Conservation (phyloP, 139 green algal species). For the Microglena sp. region DNA sequence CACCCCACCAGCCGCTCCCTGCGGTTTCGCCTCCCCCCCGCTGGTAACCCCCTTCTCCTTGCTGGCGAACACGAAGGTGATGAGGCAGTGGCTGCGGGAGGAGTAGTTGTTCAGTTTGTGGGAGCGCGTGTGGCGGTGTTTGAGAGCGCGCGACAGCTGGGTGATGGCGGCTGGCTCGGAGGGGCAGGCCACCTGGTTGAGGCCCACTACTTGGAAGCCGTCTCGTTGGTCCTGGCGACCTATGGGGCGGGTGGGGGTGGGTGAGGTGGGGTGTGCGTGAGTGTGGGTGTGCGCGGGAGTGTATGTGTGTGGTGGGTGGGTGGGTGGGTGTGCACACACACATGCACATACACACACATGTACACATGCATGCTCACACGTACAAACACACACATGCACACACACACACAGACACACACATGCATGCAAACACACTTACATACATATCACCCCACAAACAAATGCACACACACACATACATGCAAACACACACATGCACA, state of each 20-base stretch:
- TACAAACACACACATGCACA: too few species aligned
- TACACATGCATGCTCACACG: too few species aligned
- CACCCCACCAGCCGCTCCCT: slow-evolving; percentile 19
- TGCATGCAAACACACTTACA: too few species aligned
- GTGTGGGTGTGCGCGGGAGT: too few species aligned
- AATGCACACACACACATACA: too few species aligned
- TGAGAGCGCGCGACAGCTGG: slow-evolving; percentile 31
- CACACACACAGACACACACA: too few species aligned
- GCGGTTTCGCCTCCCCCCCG: neutral
- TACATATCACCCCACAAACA: too few species aligned
- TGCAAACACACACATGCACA: too few species aligned
- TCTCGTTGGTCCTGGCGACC: slow-evolving; percentile 43
- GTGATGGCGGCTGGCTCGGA: slow-evolving; percentile 20
- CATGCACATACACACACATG: too few species aligned
- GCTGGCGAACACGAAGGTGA: slow-evolving; percentile 45
- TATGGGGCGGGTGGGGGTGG: neutral
- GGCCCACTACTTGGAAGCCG: slow-evolving; percentile 57
- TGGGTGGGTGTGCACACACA: too few species aligned
- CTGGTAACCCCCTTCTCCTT: slow-evolving; percentile 17
- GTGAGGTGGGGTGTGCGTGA: too few species aligned
- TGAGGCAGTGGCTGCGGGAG: slow-evolving; percentile 58
- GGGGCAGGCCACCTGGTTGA: slow-evolving; percentile 27
- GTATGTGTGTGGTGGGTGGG: too few species aligned
- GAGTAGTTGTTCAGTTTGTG: slow-evolving; percentile 57
- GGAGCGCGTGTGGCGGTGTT: slow-evolving; percentile 33